Base-by-base conservation (phyloP, 1,139 yeast genomes). In the Blastobotrys apis region DNA sequence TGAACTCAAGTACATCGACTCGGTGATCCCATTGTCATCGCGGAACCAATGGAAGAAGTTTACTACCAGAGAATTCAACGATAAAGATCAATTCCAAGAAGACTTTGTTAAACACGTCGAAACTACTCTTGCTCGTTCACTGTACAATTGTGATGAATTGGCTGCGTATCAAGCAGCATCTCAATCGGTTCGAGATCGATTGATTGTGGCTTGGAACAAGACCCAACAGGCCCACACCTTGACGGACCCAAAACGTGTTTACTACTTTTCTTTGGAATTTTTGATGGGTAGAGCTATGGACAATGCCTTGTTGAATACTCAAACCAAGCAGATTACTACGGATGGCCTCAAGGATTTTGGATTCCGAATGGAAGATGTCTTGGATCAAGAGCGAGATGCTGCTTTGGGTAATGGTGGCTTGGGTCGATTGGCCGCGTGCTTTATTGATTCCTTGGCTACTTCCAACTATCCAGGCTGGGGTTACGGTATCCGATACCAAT, bases 381-480 rank as follows among this genome's bases (percentile, higher is more conserved):
- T 88, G 56, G 80, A 81, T 45, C 81, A 84, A 59, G 97, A 90
- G 66, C 94, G 94, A 0, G 97, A 90, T 65, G 95, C 96, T 13
- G 97, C 90, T 19, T 75, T 88, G 47, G 97, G 97, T 60, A 90
- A 90, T 59, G 97, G 97, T 63, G 97, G 97, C 51, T 72, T 90
- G 49, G 97, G 97, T 50, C 78, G 97, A 64, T 73, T 90, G 60
- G 97, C 97, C 31, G 96, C 97, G 32, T 88, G 97, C 68, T 88
- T 86, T 61, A 79, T 90, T 44, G 97, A 90, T 68, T 86, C 96
- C 1, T 71, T 90, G 61, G 80, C 94, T 29, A 81, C 95, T 5
- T 82, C 84, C 55, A 81, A 86, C 64, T 86, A 85, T 64, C 88
- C 94, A 26, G 95, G 95, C 43, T 88, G 97, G 97, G 97, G 97